A percentile compares a stretch with the other conserved stretches of the same genome.
These are phyloP conservation scores for Phytomonas sp. DNA, from an alignment of 208 protist species.

Conservation along the genomic window DNA sequence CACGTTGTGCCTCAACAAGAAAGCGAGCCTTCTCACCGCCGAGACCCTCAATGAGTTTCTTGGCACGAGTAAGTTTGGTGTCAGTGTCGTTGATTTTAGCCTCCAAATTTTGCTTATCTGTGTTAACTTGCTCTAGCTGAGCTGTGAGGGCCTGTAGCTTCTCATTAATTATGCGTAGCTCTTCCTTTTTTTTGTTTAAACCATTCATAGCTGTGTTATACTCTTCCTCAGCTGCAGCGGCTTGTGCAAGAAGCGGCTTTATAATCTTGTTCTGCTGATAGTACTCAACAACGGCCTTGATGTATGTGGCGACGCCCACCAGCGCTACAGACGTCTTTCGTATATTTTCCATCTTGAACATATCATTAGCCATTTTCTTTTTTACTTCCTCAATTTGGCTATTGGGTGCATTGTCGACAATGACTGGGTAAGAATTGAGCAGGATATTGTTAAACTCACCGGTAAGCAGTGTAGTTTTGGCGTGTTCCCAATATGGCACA, in stretches of 20 bases:
- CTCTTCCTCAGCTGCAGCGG: slow-evolving; percentile 73
- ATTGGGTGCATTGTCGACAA: slow-evolving; percentile 82
- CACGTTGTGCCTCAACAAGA: slow-evolving; percentile 66
- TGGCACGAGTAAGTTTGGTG: slow-evolving; percentile 91
- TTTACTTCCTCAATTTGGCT: slow-evolving; percentile 92
- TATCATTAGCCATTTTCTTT: slow-evolving; percentile 89
- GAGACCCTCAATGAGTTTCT: slow-evolving; percentile 92
- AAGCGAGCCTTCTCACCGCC: slow-evolving; percentile 93
- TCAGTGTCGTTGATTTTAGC: slow-evolving; percentile 89
- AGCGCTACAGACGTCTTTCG: slow-evolving; percentile 82
- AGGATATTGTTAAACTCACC: slow-evolving; percentile 87
- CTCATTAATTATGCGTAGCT: slow-evolving; percentile 86
- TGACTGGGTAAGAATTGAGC: slow-evolving; percentile 72
- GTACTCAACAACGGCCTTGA: slow-evolving; percentile 96
- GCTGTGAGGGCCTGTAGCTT: slow-evolving; percentile 78
- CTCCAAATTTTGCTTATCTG: slow-evolving; percentile 89
- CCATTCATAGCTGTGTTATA: slow-evolving; percentile 80
- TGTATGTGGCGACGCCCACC: slow-evolving; percentile 95
- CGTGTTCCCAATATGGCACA: slow-evolving; percentile 92
- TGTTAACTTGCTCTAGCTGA: slow-evolving; percentile 78
- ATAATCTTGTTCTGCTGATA: slow-evolving; percentile 96
- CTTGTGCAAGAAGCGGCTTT: slow-evolving; percentile 88
- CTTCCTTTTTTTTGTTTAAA: slow-evolving; percentile 89
- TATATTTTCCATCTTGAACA: slow-evolving; percentile 93
- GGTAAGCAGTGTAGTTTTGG: slow-evolving; percentile 75